Evolutionary conservation across 495 filamentous ascomycete species (phyloP), one percentile per base, ranked within the genome.

Genomic region (Massariosphaeria phaeospora): DNA sequence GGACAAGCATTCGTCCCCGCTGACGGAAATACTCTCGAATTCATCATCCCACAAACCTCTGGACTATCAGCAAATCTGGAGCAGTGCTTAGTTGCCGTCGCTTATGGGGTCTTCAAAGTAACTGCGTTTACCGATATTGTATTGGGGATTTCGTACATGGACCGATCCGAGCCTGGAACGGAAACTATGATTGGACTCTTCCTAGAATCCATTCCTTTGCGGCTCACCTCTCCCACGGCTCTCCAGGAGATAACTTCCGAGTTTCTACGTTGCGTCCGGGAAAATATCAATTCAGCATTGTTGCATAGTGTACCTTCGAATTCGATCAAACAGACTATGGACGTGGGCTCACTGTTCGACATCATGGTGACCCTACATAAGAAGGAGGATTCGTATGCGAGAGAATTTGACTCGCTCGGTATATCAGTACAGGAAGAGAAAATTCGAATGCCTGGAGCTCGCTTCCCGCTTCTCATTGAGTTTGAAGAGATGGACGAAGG

Each of bases 151-250:
- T 36, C 55, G 2, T 33, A 47, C 15, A 48, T 38, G 5, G 48
- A 53, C 43, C 55, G 55, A 4, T 15, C 38, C 9, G 55, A 52
- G 21, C 48, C 40, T 13, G 55, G 48, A 10, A 52, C 48, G 8
- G 26, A 52, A 18, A 36, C 29, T 6, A 45, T 52, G 2, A 15
- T 59, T 12, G 55, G 55, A 5, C 26, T 53, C 9, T 59, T 59
- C 21, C 48, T 59, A 9, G 55, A 59, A 17, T 21, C 48, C 10
- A 29, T 59, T 11, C 55, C 55, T 6, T 46, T 59, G 9, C 41
- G 21, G 38, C 18, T 7, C 18, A 17, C 26, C 8, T 6, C 7
- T 13, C 7, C 7, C 30, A 33, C 8, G 7, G 7, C 13, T 11
- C 15, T 10, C 34, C n/a, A 24, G 11, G 12, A 15, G 11, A 17